These are phyloP conservation scores for Tardiomyces digboiensis DNA, from an alignment of 1,139 yeast genomes.

Conservation along the genomic window DNA sequence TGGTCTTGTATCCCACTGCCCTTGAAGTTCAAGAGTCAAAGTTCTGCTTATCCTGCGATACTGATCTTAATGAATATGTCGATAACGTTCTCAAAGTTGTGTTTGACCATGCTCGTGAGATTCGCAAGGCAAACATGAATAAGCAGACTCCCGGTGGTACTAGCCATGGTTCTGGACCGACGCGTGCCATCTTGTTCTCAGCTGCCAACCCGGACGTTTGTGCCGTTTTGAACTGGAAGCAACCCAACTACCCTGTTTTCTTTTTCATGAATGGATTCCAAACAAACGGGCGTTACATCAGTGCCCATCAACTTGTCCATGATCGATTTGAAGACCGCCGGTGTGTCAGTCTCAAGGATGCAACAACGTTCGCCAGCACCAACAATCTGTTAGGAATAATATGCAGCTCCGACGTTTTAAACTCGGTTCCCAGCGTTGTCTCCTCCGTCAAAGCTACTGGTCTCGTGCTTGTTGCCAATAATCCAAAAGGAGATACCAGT, in stretches of 20 bases:
- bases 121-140: slow-evolving; percentile 13
- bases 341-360: slow-evolving; percentile 49
- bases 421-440: slow-evolving; percentile 65
- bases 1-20: slow-evolving; percentile 70
- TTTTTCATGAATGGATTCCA: slow-evolving; percentile 49
- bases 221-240: slow-evolving; percentile 94
- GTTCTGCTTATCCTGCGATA: slow-evolving; percentile 19
- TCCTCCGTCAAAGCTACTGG: slow-evolving; percentile 76
- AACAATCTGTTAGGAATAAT: slow-evolving; percentile 83
- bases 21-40: slow-evolving; percentile 32
- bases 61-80: slow-evolving; percentile 60
- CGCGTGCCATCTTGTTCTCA: slow-evolving; percentile 54
- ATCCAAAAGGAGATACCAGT: slow-evolving; percentile 14
- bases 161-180: background rate
- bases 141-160: background rate
- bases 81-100: slow-evolving; percentile 64
- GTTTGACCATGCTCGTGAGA: slow-evolving; percentile 57
- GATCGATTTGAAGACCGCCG: slow-evolving; percentile 13
- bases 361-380: slow-evolving; percentile 61
- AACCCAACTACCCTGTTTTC: slow-evolving; percentile 94
- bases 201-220: slow-evolving; percentile 85
- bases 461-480: slow-evolving; percentile 63
- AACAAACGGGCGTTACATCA: slow-evolving; percentile 21
- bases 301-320: slow-evolving; percentile 27
- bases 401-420: slow-evolving; percentile 59